Evolutionary conservation across 192 early-diverging fungal species (phyloP), one percentile per base, ranked within the genome.

Genomic region (Backusella circina): DNA sequence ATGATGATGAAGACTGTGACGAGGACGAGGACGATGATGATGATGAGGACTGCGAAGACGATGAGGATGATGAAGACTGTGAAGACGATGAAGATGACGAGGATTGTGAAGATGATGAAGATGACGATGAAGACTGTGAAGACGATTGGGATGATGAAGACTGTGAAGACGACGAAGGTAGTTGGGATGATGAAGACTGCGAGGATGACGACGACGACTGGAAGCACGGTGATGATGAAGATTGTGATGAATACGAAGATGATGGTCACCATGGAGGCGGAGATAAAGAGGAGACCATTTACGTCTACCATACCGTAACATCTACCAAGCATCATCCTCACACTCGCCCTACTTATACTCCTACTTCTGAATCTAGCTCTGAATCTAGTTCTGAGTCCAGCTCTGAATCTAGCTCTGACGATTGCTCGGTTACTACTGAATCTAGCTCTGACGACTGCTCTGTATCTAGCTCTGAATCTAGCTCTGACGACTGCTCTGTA

Each of bases 241-340:
- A 18, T n/a, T 16, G 21, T 10, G 67, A 38, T 35, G 30, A 38
- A 1, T 0, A 69, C 37, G 1, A 37, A 6, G 39, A 72, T 23
- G 47, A 72, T n/a, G 47, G 44, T 6, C 30, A 54, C 16, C 51
- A 73, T 31, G 50, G 51, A 32, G 57, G 57, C 21, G 36, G 57
- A 4, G 72, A 10, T 9, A 38, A 65, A 0, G 36, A 65, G 16
- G 37, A 28, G 3, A 65, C 39, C 7, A 16, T 73, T 2, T 73
- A 73, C 33, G 72, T 73, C n/a, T 73, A 73, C 35, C 15, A 73
- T 12, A 73, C 72, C 3, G 54, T 73, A 15, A 33, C 72, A 23
- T 8, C 32, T 15, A 67, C 32, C 32, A 67, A 31, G 8, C 30
- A 35, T 7, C 26, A 32, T 33, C 12, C 30, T 35, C 65, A 33